Evolutionary conservation across 2,329 filamentous ascomycete genomes (phyloP), one percentile per base, ranked within the genome.

Genomic region (Coleophoma cylindrospora): DNA sequence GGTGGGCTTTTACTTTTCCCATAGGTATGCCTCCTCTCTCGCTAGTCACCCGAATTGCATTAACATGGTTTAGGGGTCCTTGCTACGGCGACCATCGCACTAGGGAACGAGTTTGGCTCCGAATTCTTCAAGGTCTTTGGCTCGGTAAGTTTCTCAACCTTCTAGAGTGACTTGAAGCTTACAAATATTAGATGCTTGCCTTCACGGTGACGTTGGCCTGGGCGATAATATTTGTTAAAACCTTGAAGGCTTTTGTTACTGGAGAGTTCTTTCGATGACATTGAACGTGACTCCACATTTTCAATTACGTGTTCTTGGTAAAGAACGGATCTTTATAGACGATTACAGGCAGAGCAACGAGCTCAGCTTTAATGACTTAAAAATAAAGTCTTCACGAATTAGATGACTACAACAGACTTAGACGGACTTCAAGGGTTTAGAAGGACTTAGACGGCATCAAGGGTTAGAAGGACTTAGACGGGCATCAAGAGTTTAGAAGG

Each of bases 1-100:
- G 71, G 69, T 75, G 72, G 73, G 71, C 70, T 1, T 73, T 74
- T 48, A 74, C 72, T 1, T 75, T 75, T 53, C 71, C 71, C 0
- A 63, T 74, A 6, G 73, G 72, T n/a, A 70, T 74, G 21, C 62
- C 72, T 55, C 69, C 71, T 2, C 70, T 68, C 2, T 73, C 69
- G 50, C 22, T 27, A 14, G 10, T 44, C 19, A 8, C 13, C 3
- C 10, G 41, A 44, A 22, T 15, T 9, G 41, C 22, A 9, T 32
- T 44, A 27, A 44, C 19, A n/a, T 44, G 19, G 15, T 14, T n/a
- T 44, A 44, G 41, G 41, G 4, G 41, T 44, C 41, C 41, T 44
- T 15, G 41, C 17, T 44, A 44, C 41, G 33, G 41, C 41, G 9
- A 71, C 73, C 0, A 63, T 64, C 15, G 54, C 64, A 47, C 48